Evolutionary conservation across 2,329 filamentous ascomycete genomes (phyloP).

Genomic region (Claviceps arundinis): DNA sequence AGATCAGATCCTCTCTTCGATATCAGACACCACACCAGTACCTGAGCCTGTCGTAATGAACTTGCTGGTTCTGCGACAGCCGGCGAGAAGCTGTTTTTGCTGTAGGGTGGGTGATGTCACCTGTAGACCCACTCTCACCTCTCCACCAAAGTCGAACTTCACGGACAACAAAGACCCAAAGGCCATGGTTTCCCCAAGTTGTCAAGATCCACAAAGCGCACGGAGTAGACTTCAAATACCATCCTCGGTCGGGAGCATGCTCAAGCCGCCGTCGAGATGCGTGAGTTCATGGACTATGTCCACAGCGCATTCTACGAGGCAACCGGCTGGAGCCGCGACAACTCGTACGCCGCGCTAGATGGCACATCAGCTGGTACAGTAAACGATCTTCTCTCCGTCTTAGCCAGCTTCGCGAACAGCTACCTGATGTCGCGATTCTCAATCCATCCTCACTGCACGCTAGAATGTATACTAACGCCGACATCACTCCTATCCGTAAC

Average conservation of each 20-base stretch:
- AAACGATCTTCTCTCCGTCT: not conserved
- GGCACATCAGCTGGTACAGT: constrained; percentile 60
- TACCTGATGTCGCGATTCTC: too few relatives aligned
- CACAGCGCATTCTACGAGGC: constrained; percentile 79
- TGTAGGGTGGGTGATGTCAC: too few relatives aligned
- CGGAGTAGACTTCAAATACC: not conserved
- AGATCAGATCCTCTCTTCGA: too few relatives aligned
- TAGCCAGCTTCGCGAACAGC: too few relatives aligned
- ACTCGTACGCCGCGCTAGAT: constrained; percentile 79
- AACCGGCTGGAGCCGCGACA: constrained; percentile 81
- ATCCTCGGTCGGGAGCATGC: constrained; percentile 14
- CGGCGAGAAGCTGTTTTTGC: too few relatives aligned
- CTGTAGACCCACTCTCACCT: too few relatives aligned
- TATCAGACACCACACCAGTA: too few relatives aligned
- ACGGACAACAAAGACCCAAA: not conserved
- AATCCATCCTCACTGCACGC: too few relatives aligned
- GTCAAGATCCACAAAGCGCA: too few relatives aligned
- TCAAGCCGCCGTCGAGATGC: constrained; percentile 43
- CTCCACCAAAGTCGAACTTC: too few relatives aligned
- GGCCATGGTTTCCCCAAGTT: not conserved
- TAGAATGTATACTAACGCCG: not conserved
- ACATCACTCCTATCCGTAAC: not conserved
- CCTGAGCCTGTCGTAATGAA: too few relatives aligned
- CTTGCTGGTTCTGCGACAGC: too few relatives aligned
- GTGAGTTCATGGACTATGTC: constrained; percentile 96